A percentile compares a stretch with the other conserved stretches of the same genome.
Evolutionary conservation across 345 rosid genomes (phyloP).

Genomic region (Erucastrum elatum): DNA sequence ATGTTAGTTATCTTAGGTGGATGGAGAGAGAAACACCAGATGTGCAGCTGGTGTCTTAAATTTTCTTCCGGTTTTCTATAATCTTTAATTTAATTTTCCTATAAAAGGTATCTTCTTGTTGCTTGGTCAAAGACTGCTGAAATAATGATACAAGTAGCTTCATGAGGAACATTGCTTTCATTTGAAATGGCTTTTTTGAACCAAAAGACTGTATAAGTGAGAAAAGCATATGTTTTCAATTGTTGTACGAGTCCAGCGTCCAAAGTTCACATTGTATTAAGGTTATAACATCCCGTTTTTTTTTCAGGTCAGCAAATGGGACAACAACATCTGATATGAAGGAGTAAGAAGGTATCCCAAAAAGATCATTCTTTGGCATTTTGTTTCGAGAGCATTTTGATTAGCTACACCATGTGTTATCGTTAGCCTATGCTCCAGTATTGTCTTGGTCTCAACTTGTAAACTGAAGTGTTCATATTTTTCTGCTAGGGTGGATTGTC

Average conservation of each 20-base stretch:
- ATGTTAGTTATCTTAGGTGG: too few species aligned
- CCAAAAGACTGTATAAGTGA: background rate
- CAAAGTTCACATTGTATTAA: background rate
- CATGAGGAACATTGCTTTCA: background rate
- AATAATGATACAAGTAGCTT: background rate
- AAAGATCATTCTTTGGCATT: background rate
- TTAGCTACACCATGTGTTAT: background rate
- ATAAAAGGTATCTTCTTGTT: background rate
- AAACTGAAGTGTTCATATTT: background rate
- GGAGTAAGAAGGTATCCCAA: background rate
- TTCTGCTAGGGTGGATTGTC: slow-evolving; percentile 33
- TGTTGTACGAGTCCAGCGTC: slow-evolving; percentile 3
- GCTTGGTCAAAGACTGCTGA: background rate
- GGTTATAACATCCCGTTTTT: background rate
- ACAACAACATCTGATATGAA: background rate
- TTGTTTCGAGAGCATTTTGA: background rate
- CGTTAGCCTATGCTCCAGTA: background rate
- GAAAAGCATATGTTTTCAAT: slow-evolving; percentile 3
- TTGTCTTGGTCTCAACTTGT: background rate
- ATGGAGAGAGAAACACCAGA: background rate
- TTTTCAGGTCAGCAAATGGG: slow-evolving; percentile 1
- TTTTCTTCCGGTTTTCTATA: background rate
- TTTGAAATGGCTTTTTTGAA: background rate
- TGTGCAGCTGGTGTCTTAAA: background rate
- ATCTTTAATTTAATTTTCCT: background rate